phyloP scores from a whole-genome alignment of 169 alveolate species.

The Perkinsus chesapeaki region DNA sequence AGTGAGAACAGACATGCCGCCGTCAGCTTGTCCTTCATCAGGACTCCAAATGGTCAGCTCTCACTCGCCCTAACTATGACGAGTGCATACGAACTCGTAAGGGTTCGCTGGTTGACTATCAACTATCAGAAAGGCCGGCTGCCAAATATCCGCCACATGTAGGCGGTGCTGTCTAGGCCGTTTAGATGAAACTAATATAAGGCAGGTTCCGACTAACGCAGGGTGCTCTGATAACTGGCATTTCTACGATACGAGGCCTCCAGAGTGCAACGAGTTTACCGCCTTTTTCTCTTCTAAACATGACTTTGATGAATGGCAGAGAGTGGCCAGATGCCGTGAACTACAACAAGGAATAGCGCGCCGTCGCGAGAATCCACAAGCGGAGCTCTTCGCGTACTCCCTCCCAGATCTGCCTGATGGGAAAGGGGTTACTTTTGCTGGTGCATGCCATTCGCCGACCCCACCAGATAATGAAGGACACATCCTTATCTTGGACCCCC shows the following conservation, averaged over 20 bases:
- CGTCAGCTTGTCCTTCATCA: background rate
- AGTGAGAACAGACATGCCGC: background rate
- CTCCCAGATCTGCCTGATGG: background rate
- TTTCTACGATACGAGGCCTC: background rate
- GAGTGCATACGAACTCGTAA: background rate
- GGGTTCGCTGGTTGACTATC: background rate
- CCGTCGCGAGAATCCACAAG: background rate
- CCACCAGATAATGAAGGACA: no score
- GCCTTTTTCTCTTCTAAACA: background rate
- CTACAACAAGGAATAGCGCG: background rate
- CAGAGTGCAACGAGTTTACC: background rate
- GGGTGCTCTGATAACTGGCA: background rate
- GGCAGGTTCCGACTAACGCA: background rate
- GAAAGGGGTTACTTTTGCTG: background rate
- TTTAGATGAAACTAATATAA: background rate
- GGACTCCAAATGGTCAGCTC: background rate
- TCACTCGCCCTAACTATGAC: background rate
- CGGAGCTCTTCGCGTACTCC: background rate
- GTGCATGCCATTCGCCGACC: no score
- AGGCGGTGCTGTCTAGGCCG: background rate
- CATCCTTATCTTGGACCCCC: no score
- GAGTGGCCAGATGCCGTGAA: background rate
- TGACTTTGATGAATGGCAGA: background rate
- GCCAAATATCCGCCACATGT: background rate
- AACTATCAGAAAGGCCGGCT: background rate